Conservation (phyloP, 805 yeast genomes). For the Zygosaccharomyces bailii region DNA sequence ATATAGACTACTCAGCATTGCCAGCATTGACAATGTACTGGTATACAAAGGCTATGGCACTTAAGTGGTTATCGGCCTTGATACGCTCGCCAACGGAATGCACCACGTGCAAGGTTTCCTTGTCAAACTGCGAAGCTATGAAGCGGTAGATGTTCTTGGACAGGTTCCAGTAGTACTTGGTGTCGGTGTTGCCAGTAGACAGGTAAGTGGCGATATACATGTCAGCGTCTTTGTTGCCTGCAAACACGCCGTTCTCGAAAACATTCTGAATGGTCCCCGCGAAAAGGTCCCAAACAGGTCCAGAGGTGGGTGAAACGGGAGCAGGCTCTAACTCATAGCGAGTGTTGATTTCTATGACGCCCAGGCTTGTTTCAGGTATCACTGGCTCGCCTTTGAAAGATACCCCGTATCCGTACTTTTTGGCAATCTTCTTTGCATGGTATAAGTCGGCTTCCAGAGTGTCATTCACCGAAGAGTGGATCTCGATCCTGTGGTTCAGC, state of each 20-base stretch:
- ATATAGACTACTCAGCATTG: too few species aligned
- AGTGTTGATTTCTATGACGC: conserved; percentile 41
- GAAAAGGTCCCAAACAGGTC: conserved; percentile 48
- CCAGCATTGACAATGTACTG: conserved; percentile 41
- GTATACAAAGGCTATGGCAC: conserved; percentile 53
- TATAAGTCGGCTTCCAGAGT: conserved; percentile 38
- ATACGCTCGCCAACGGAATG: conserved; percentile 67
- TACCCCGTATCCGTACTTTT: conserved; percentile 45
- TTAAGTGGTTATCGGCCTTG: conserved; percentile 55
- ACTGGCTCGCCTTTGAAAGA: conserved; percentile 34
- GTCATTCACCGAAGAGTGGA: conserved; percentile 43
- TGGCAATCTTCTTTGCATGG: conserved; percentile 41
- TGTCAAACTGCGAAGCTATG: conserved; percentile 25
- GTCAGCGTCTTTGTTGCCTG: conserved; percentile 17
- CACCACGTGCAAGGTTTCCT: conserved; percentile 31
- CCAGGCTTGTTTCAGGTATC: conserved; percentile 33
- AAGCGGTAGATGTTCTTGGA: conserved; percentile 59
- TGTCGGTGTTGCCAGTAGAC: conserved; percentile 71
- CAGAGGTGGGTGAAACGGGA: conserved; percentile 49
- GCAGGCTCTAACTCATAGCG: conserved; percentile 45
- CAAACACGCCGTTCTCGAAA: conserved; percentile 47
- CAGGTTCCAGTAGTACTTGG: conserved; percentile 60
- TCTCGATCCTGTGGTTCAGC: conserved; percentile 56
- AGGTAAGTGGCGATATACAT: conserved; percentile 52
- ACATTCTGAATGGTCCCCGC: conserved; percentile 63